Evolutionary conservation across 495 filamentous ascomycete species (phyloP), one percentile per base, ranked within the genome.

Genomic region (Penicillium angulare): DNA sequence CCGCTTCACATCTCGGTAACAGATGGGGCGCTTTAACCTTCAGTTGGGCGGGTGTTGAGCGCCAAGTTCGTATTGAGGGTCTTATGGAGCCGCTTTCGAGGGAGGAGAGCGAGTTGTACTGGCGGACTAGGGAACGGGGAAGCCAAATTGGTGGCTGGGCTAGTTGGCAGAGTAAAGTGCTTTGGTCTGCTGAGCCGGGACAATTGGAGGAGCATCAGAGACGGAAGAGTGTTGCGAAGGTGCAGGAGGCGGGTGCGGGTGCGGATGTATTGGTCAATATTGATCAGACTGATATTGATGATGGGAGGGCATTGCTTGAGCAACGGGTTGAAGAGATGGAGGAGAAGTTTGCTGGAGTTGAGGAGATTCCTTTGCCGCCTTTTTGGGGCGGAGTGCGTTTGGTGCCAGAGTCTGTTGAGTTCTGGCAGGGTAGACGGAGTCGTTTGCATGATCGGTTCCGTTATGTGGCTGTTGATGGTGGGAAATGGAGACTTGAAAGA

Each of bases 381-480:
- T 97, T 95, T 69, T 98, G 93, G 93, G 93, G 93, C 7, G 93
- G 93, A 1, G 67, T 93, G 67, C 83, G 92, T 57, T 77, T 98
- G 46, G 78, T 90, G 49, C 93, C 93, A 1, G 87, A 89, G 68
- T 80, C 82, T 46, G 79, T 97, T 32, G 92, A 96, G 76, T 97
- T 97, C 68, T 96, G 91, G 92, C 89, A 95, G 73, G 93, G 93
- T 32, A 79, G 95, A 47, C 77, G 85, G 49, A 95, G 85, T 75
- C 79, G 93, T 29, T 68, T 96, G 64, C 90, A 96, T 78, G 90
- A 97, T 83, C 88, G 93, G 20, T 97, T 97, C 68, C 73, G 84
- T 52, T 98, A 97, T 74, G 78, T 80, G 18, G 83, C 79, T 57
- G 74, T 77, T 34, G 75, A 73, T 12, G 73, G 69, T 57, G 89